Evolutionary conservation across 106 monocot genomes (phyloP), one percentile per base, ranked within the genome.

Genomic region (Dioscorea dumetorum): DNA sequence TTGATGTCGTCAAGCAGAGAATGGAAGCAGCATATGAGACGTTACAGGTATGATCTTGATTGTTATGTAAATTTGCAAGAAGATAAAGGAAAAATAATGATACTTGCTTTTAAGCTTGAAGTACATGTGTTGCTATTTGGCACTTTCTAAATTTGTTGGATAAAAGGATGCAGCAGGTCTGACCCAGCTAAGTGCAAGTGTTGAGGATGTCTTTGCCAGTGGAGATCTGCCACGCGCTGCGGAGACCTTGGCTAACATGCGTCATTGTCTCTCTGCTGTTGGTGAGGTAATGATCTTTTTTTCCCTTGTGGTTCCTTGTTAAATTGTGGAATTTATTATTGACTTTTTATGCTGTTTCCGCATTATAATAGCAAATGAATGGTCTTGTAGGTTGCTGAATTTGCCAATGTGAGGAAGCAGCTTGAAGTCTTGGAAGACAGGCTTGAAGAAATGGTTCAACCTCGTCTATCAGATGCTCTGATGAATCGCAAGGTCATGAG

Each of bases 131-230:
- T 5, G 19, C 49, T 76, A 53, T 67, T 10, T 61, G 23, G 63
- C 5, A 80, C 20, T 70, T 52, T 41, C 41, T 41, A 41, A 41
- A 41, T 41, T 41, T 17, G 33, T 22, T n/a, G 14, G 14, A 57
- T 22, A 60, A 69, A 71, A 99, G 99, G 99, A 99, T 83, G 99
- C 99, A 20, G 89, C 99, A 52, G 99, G 99, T 1, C 64, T 99
- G 61, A 90, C 92, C 19, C 89, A 99, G 70, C 69, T 99, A 70
- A 99, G 99, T 83, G 89, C 92, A 21, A 93, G 86, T 48, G 99
- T 99, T 0, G 99, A 99, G 79, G 93, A 93, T 77, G 99, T 99
- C 8, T 99, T 99, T 85, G 87, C 99, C 61, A 99, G 99, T 73
- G 99, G 99, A 62, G 92, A 99, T 87, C 99, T 99, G 81, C 87